Evolutionary conservation across 148 eudicot genomes (phyloP).

Genomic region (Chenopodium formosanum): DNA sequence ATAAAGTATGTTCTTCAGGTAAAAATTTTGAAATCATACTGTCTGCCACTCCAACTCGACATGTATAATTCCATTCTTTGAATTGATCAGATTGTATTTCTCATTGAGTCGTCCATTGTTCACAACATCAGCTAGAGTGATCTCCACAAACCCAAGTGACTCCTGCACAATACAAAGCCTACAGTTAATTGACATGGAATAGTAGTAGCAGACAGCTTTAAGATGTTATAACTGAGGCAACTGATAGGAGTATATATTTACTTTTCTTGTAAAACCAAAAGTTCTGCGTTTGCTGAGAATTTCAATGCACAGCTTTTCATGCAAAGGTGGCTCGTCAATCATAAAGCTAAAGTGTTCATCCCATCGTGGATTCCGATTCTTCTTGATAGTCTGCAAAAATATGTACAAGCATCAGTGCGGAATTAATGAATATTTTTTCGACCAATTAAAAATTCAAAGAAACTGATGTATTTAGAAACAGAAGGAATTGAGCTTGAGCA

Average conservation of each 20-base stretch:
- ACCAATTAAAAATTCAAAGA: neutral
- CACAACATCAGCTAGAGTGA: slow-evolving; percentile 70
- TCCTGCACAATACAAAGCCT: slow-evolving; percentile 42
- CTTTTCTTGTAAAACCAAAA: slow-evolving; percentile 64
- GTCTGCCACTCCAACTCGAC: slow-evolving; percentile 74
- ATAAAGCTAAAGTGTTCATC: slow-evolving; percentile 70
- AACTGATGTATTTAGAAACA: neutral
- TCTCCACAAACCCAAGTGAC: slow-evolving; percentile 69
- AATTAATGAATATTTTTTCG: too few species aligned
- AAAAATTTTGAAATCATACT: slow-evolving; percentile 30
- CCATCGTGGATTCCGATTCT: slow-evolving; percentile 74
- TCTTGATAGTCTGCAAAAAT: slow-evolving; percentile 50
- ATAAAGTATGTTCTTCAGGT: neutral
- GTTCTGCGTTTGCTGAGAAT: slow-evolving; percentile 65
- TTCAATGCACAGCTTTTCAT: slow-evolving; percentile 60
- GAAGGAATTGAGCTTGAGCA: neutral
- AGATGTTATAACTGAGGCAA: neutral
- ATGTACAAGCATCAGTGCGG: neutral
- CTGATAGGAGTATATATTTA: slow-evolving; percentile 19
- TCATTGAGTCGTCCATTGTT: slow-evolving; percentile 76
- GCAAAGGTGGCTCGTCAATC: slow-evolving; percentile 77
- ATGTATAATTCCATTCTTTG: slow-evolving; percentile 70
- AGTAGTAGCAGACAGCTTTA: neutral
- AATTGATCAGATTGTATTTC: slow-evolving; percentile 72
- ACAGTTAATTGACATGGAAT: slow-evolving; percentile 7